phyloP scores from a whole-genome alignment of 257 asterid species.

The Thymus mandschuricus region DNA sequence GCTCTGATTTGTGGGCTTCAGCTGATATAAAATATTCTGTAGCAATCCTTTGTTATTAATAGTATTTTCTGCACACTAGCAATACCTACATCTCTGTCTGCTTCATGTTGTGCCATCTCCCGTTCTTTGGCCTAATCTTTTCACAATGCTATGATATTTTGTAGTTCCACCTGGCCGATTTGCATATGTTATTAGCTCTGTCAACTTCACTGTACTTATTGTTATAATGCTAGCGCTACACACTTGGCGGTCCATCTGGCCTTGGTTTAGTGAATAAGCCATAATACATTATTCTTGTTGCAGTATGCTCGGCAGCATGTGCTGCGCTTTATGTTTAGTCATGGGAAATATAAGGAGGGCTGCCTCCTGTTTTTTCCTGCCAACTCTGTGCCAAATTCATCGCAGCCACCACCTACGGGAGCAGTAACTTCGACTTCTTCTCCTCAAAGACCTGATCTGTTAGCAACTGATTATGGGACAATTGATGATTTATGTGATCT shows the following conservation, averaged over 20 bases:
- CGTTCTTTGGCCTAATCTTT: slow-evolving; percentile 14
- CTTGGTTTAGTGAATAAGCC: slow-evolving; percentile 15
- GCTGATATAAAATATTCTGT: slow-evolving; percentile 23
- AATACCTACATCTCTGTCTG: slow-evolving; percentile 18
- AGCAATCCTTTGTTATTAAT: not conserved
- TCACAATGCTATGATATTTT: slow-evolving; percentile 6
- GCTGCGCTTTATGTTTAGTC: slow-evolving; percentile 91
- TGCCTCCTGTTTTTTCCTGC: slow-evolving; percentile 86
- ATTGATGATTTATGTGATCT: slow-evolving; percentile 87
- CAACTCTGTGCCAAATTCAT: slow-evolving; percentile 68
- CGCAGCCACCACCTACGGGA: slow-evolving; percentile 68
- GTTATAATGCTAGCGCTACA: too few relatives aligned
- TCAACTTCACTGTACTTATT: slow-evolving; percentile 26
- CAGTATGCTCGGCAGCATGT: slow-evolving; percentile 94
- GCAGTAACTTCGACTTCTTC: slow-evolving; percentile 74
- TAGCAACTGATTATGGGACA: slow-evolving; percentile 91
- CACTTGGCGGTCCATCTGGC: slow-evolving; percentile 24
- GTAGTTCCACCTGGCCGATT: slow-evolving; percentile 11
- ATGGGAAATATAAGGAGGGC: slow-evolving; percentile 87
- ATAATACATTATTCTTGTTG: slow-evolving; percentile 35
- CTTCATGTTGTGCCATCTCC: slow-evolving; percentile 3
- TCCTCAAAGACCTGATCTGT: slow-evolving; percentile 83
- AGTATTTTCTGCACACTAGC: slow-evolving; percentile 2
- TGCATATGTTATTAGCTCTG: slow-evolving; percentile 14
- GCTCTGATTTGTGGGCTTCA: slow-evolving; percentile 17